Base-by-base conservation (phyloP, 2,329 filamentous ascomycete species). In the Penicillium sp. region DNA sequence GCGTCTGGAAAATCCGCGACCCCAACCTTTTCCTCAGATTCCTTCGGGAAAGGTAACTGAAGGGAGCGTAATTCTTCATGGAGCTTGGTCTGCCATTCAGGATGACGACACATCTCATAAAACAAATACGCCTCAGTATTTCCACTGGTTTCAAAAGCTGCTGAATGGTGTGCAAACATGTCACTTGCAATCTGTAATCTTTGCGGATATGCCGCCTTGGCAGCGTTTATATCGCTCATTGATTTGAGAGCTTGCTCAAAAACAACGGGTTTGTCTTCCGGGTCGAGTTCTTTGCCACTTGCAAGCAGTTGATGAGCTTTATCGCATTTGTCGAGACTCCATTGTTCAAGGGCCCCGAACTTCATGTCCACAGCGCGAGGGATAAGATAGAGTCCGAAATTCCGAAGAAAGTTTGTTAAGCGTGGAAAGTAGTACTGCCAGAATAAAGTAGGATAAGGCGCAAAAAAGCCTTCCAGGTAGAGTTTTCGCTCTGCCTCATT, bases 241-340 rank as follows among this genome's bases (percentile, higher is more conserved):
- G 25, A 25, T n/a, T 49, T 49, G 1, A 49, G 45, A 10, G 28
- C 45, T 49, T 25, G 45, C 34, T 49, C 45, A 28, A 49, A 49
- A 34, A 28, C 45, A 28, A 49, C 31, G 7, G 45, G 45, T 12
- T 49, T 25, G n/a, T 49, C 45, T 34, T 49, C 45, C 25, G 34
- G 25, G 31, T 25, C 31, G 1, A 49, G 10, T 15, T 49, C n/a
- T 17, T 54, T 43, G 6, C 39, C 37, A 31, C 39, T 54, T 2
- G 51, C 51, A 2, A 54, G 17, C 4, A 45, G 51, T 35, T 54
- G 38, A 12, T 54, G 51, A 10, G 51, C 51, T 34, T 43, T 11
- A 35, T 54, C 51, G 39, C 51, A 54, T 35, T 54, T 54, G 12
- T 45, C 38, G 38, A 54, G 31, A 54, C 45, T 54, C 51, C 51